Conservation (phyloP, 495 filamentous ascomycete species). For the Daldinia loculata region DNA sequence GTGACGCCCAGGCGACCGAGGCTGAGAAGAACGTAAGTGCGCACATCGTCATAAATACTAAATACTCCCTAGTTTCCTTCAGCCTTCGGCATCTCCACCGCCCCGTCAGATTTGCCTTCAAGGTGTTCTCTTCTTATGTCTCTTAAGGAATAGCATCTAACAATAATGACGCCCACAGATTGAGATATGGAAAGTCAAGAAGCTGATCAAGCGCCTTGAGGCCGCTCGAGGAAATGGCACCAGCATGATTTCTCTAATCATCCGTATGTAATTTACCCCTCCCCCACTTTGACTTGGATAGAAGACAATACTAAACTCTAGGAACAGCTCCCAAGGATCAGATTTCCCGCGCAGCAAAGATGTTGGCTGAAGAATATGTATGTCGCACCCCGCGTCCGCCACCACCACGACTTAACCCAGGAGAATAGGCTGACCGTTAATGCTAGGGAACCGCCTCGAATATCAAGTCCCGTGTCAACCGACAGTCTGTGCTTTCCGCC, state of each 20-base stretch:
- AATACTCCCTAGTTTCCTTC: background rate
- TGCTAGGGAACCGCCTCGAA: slow-evolving; percentile 95
- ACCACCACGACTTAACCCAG: background rate
- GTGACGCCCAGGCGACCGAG: slow-evolving; percentile 85
- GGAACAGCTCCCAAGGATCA: slow-evolving; percentile 91
- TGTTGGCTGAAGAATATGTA: slow-evolving; percentile 99
- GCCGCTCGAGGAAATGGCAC: slow-evolving; percentile 94
- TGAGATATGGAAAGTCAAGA: slow-evolving; percentile 91
- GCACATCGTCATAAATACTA: background rate
- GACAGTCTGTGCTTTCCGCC: slow-evolving; percentile 94
- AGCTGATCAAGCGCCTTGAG: slow-evolving; percentile 95
- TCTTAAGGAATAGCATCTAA: slow-evolving; percentile 29
- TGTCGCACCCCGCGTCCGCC: slow-evolving; percentile 46
- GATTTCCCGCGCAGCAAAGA: slow-evolving; percentile 93
- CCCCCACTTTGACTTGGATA: slow-evolving; percentile 26
- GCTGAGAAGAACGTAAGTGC: slow-evolving; percentile 91
- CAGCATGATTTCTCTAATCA: slow-evolving; percentile 98
- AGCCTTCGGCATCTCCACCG: background rate
- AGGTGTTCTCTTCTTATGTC: slow-evolving; percentile 14
- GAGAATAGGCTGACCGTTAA: slow-evolving; percentile 36
- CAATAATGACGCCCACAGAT: slow-evolving; percentile 50
- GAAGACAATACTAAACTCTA: slow-evolving; percentile 20
- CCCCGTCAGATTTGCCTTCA: slow-evolving; percentile 7
- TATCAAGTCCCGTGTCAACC: slow-evolving; percentile 99
- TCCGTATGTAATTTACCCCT: slow-evolving; percentile 68